Conservation (phyloP, 2,329 filamentous ascomycete species). For the Claviceps spartinae region DNA sequence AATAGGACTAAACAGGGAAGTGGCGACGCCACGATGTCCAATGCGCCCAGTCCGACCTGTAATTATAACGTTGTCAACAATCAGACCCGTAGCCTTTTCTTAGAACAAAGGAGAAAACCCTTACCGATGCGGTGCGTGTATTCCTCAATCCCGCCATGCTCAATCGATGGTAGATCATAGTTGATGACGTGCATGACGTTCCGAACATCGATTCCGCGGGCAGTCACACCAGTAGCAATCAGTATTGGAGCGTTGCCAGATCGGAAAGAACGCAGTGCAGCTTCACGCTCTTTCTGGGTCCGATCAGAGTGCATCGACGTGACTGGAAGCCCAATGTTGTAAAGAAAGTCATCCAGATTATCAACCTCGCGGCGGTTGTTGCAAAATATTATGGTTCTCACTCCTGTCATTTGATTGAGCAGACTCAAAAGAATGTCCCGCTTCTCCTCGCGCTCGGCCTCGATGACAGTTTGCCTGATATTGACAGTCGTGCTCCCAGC, state of each 20-base stretch:
- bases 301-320: constrained; percentile 83
- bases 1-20: constrained; percentile 70
- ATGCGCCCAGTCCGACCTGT: constrained; percentile 85
- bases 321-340: constrained; percentile 63
- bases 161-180: constrained; percentile 64
- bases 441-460: constrained; percentile 53
- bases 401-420: constrained; percentile 54
- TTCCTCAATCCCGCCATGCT: constrained; percentile 80
- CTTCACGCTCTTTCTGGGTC: constrained; percentile 82
- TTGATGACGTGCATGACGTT: constrained; percentile 90
- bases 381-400: constrained; percentile 79
- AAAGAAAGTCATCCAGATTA: constrained; percentile 76
- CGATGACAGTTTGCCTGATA: constrained; percentile 66
- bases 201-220: constrained; percentile 77
- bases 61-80: background rate
- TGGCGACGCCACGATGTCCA: constrained; percentile 72
- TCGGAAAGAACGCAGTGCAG: constrained; percentile 77
- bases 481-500: constrained; percentile 72
- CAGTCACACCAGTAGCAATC: constrained; percentile 73
- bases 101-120: constrained; percentile 10
- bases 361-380: constrained; percentile 71
- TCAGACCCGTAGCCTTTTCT: background rate
- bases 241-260: constrained; percentile 62
- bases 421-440: constrained; percentile 58
- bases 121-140: constrained; percentile 89